Base-by-base conservation (phyloP, 495 filamentous ascomycete genomes). In the Penicillium maclennaniae region DNA sequence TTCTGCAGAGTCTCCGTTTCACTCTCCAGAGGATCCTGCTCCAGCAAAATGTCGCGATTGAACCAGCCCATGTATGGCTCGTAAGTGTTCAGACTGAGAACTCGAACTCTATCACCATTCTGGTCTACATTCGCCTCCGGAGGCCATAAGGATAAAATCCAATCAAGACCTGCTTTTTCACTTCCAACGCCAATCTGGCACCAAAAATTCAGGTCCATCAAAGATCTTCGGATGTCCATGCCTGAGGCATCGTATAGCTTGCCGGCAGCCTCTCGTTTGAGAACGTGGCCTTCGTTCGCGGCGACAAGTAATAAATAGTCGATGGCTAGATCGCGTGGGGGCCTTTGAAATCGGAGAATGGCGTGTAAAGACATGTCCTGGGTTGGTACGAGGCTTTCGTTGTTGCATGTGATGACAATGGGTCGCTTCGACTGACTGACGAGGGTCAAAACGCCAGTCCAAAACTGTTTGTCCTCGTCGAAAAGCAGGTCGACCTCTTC, bases 181-280 rank as follows among this genome's bases (percentile, higher is more conserved):
- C 95, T 92, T n/a, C 95, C 95, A 23, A 97, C 82, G 0, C 83
- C 91, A 69, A 97, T 91, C 69, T 97, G 93, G 61, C 95, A 97
- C 91, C 91, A 97, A 67, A 93, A 95, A 56, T 95, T 84, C 10
- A 99, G 76, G 45, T 99, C 90, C 53, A 80, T 86, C n/a, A 97
- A 83, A 0, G 85, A 83, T 25, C 83, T 88, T 19, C 95, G 83
- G 17, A 99, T 73, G 63, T 97, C 93, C 40, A 77, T 67, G 2
- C 76, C 60, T 23, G 85, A 83, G 1, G 82, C 79, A 41, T 77
- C 68, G 59, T 91, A 96, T 3, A 99, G 79, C 36, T 77, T 71
- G 49, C 77, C 73, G 3, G 93, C 77, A 0, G 88, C 82, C 7
- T 82, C 69, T 25, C 90, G 77, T 38, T 79, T 63, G 10, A 99